phyloP scores from a whole-genome alignment of 495 filamentous ascomycete genomes.

The Aspergillus sclerotiicarbonarius region DNA sequence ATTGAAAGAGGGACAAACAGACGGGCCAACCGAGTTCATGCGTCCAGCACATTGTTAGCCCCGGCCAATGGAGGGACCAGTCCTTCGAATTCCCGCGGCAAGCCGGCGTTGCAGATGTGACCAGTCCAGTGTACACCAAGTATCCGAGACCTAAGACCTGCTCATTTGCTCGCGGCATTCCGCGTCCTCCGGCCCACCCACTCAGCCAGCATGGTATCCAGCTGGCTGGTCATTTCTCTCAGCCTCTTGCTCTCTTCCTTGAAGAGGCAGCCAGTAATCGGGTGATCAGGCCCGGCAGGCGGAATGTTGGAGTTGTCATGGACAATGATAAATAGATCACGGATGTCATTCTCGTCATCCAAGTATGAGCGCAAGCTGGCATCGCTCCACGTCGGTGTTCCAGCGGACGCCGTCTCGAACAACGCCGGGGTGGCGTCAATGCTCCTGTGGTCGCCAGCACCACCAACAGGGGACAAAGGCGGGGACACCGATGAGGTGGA shows the following conservation, averaged over 20 bases:
- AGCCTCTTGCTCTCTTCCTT: slow-evolving; percentile 78
- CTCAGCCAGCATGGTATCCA: slow-evolving; percentile 82
- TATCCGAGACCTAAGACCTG: background rate
- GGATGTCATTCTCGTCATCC: slow-evolving; percentile 86
- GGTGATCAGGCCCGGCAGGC: slow-evolving; percentile 76
- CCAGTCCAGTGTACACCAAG: background rate
- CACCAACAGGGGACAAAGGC: slow-evolving; percentile 63
- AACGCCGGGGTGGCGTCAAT: slow-evolving; percentile 38
- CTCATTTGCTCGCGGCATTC: slow-evolving; percentile 20
- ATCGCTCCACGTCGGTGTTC: slow-evolving; percentile 73
- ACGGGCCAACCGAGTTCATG: slow-evolving; percentile 18
- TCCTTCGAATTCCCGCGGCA: background rate
- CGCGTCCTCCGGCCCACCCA: slow-evolving; percentile 65
- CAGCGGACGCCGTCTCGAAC: slow-evolving; percentile 38
- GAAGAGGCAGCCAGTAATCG: slow-evolving; percentile 76
- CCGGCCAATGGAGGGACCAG: slow-evolving; percentile 13
- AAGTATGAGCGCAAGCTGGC: slow-evolving; percentile 81
- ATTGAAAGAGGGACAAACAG: slow-evolving; percentile 1
- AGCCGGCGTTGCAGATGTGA: background rate
- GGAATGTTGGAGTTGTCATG: slow-evolving; percentile 82
- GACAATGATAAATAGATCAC: slow-evolving; percentile 86
- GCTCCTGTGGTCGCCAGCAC: slow-evolving; percentile 34
- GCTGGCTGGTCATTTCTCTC: slow-evolving; percentile 76
- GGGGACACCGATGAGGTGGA: slow-evolving; percentile 61
- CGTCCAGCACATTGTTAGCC: slow-evolving; percentile 28